Conservation (phyloP, 257 asterid genomes). For the Capsicum rhomboideum region DNA sequence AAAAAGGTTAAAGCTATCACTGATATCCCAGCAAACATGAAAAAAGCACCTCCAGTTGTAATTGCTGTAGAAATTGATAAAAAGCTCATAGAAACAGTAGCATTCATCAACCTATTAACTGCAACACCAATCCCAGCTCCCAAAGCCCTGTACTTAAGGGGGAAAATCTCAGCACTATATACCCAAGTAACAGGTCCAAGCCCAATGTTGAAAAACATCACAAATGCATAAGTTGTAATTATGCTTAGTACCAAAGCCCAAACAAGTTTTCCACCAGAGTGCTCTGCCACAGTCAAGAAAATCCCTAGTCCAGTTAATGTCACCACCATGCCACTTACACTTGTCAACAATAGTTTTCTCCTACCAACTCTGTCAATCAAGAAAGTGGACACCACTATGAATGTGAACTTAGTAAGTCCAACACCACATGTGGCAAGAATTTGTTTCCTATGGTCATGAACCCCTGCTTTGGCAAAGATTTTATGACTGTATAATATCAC, state of each 20-base stretch:
- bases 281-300: slow-evolving; percentile 38
- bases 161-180: slow-evolving; percentile 66
- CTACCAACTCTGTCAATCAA: slow-evolving; percentile 52
- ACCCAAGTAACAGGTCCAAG: slow-evolving; percentile 86
- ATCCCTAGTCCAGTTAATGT: slow-evolving; percentile 45
- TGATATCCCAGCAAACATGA: slow-evolving; percentile 35
- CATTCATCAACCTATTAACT: slow-evolving; percentile 67
- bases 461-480: slow-evolving; percentile 58
- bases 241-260: slow-evolving; percentile 53
- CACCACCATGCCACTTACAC: slow-evolving; percentile 49
- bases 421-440: slow-evolving; percentile 53
- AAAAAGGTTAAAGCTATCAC: slow-evolving; percentile 50
- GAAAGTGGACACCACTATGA: slow-evolving; percentile 41
- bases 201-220: slow-evolving; percentile 59
- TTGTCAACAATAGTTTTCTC: slow-evolving; percentile 37
- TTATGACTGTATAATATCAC: slow-evolving; percentile 54
- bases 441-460: slow-evolving; percentile 22
- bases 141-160: slow-evolving; percentile 44
- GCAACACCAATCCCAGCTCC: slow-evolving; percentile 62
- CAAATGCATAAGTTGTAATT: slow-evolving; percentile 31
- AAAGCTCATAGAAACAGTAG: slow-evolving; percentile 60
- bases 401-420: slow-evolving; percentile 45
- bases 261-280: slow-evolving; percentile 14
- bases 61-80: slow-evolving; percentile 43
- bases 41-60: slow-evolving; percentile 55